Conservation (phyloP, 2,329 filamentous ascomycete genomes). For the Myriosclerotinia duriaeana region DNA sequence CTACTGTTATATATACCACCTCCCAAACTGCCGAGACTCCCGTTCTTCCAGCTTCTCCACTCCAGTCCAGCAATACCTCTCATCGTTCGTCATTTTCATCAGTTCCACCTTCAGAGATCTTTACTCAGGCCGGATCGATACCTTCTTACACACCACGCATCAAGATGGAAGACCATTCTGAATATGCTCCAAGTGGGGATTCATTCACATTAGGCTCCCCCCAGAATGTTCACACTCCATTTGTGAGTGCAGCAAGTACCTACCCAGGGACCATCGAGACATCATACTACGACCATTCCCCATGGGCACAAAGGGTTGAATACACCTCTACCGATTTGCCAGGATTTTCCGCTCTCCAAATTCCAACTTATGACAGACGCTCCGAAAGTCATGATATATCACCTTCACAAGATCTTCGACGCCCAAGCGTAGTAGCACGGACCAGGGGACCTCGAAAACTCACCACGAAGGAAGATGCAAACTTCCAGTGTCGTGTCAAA, state of each 20-base stretch:
- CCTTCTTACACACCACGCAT: conserved; percentile 38
- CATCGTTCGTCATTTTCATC: conserved; percentile 41
- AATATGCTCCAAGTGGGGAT: conserved; percentile 34
- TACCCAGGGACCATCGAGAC: conserved; percentile 38
- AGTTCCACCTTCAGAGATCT: conserved; percentile 39
- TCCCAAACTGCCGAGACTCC: conserved; percentile 43
- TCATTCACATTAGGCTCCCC: conserved; percentile 36
- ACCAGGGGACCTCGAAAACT: conserved; percentile 48
- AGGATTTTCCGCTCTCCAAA: conserved; percentile 35
- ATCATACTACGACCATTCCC: conserved; percentile 35
- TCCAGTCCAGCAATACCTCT: conserved; percentile 38
- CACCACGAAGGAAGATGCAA: conserved; percentile 68
- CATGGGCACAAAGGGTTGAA: conserved; percentile 36
- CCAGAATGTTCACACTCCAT: conserved; percentile 31
- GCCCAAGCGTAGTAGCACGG: conserved; percentile 33
- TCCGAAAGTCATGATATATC: conserved; percentile 34
- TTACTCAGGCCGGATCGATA: conserved; percentile 37
- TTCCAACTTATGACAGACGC: conserved; percentile 35
- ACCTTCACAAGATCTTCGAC: conserved; percentile 28
- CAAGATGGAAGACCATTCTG: conserved; percentile 40
- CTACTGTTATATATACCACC: conserved; percentile 48
- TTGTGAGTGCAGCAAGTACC: conserved; percentile 31
- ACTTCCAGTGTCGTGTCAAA: conserved; percentile 65
- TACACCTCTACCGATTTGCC: conserved; percentile 35
- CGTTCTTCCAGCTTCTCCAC: conserved; percentile 37